These are phyloP conservation scores for Ceratobasidium sp. DNA, from an alignment of 1,284 basidiomycete species.

Conservation along the genomic window DNA sequence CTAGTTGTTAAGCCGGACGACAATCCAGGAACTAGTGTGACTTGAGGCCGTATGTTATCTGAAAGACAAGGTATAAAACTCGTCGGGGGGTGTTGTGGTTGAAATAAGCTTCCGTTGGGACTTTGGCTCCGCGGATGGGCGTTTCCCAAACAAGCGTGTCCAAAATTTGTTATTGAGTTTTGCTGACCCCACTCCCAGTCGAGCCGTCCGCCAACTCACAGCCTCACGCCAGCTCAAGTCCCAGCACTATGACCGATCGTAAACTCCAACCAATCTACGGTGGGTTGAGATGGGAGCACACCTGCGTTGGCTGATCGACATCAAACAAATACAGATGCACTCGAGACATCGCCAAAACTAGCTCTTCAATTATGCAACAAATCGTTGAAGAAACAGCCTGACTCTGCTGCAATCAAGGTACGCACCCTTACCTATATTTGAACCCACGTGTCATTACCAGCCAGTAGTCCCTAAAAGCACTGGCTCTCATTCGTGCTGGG, in stretches of 20 bases:
- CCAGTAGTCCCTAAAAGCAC: conserved; percentile 80
- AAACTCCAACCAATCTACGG: conserved; percentile 44
- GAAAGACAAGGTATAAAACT: neutral
- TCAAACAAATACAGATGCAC: conserved; percentile 66
- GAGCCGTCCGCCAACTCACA: conserved; percentile 2
- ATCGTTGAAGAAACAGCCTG: conserved; percentile 81
- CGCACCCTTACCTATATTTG: conserved; percentile 47
- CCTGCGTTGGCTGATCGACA: neutral
- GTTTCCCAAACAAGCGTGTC: conserved; percentile 36
- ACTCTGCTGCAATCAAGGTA: conserved; percentile 77
- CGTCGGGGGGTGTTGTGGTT: neutral
- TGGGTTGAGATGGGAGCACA: neutral
- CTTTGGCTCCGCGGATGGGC: conserved; percentile 42
- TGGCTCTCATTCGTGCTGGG: conserved; percentile 81
- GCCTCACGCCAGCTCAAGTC: neutral
- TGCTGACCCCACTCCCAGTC: conserved; percentile 1
- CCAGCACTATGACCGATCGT: conserved; percentile 30
- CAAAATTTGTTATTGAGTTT: conserved; percentile 46
- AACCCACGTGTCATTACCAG: conserved; percentile 16
- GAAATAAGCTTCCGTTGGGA: neutral
- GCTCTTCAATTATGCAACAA: conserved; percentile 86
- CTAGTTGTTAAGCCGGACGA: neutral
- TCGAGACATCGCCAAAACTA: conserved; percentile 87
- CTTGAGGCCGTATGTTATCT: neutral
- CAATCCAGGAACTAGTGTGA: too few species aligned